Evolutionary conservation across 768 basidiomycete species (phyloP).

Genomic region (Galerina marginata): DNA sequence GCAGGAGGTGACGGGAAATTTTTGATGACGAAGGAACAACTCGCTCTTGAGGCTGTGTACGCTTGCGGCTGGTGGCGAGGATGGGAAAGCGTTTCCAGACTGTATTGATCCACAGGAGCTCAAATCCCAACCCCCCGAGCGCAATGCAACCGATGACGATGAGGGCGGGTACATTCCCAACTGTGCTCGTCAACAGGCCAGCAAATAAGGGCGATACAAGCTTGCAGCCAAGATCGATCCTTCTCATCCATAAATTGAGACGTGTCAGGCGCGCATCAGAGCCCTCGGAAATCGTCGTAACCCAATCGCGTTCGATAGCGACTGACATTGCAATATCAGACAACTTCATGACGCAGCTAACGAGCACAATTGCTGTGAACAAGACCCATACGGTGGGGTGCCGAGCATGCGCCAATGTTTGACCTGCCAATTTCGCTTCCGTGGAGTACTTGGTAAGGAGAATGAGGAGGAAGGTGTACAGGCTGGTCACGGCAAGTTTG

Average conservation of each 20-base stretch:
- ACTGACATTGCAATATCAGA: conserved; percentile 48
- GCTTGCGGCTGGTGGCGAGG: conserved; percentile 22
- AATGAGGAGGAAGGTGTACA: conserved; percentile 39
- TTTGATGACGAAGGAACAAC: not conserved
- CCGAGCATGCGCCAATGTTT: conserved; percentile 10
- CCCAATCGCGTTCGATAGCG: conserved; percentile 59
- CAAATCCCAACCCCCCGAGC: conserved; percentile 42
- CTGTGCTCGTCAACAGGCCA: conserved; percentile 45
- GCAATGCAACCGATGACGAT: conserved; percentile 40
- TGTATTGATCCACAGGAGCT: conserved; percentile 30
- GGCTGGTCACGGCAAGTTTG: conserved; percentile 39
- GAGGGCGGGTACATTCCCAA: conserved; percentile 38
- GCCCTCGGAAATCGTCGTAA: conserved; percentile 42
- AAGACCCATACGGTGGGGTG: conserved; percentile 30
- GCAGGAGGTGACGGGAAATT: not conserved
- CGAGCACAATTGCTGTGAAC: conserved; percentile 36
- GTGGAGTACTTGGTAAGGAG: conserved; percentile 21
- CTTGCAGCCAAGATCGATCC: conserved; percentile 53
- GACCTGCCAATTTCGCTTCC: conserved; percentile 12
- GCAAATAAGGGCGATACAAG: conserved; percentile 57
- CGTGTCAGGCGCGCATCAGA: conserved; percentile 39
- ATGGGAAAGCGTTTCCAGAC: conserved; percentile 44
- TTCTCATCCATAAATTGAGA: conserved; percentile 48
- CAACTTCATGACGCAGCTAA: conserved; percentile 43
- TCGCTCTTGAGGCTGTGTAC: not conserved